These are phyloP conservation scores for Mucor racemosus DNA, from an alignment of 371 early-diverging fungal species.

Conservation along the genomic window DNA sequence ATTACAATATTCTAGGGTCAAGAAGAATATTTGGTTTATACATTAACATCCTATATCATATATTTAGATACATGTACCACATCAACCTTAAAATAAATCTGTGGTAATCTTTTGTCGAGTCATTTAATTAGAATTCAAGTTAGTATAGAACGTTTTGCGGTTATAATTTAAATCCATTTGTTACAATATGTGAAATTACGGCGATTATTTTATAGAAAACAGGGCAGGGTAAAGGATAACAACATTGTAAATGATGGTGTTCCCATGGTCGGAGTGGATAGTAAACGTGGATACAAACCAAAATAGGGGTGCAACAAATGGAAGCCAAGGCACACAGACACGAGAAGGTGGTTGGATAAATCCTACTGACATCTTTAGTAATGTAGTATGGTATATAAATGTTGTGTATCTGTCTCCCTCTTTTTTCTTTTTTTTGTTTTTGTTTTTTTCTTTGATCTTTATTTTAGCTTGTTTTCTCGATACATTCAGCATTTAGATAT, in stretches of 20 bases:
- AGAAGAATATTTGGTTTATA: too few relatives aligned
- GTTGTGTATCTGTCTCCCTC: not conserved
- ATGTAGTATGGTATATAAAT: not conserved
- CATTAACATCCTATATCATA: too few relatives aligned
- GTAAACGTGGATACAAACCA: conserved; percentile 25
- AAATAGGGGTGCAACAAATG: conserved; percentile 18
- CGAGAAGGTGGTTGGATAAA: conserved; percentile 10
- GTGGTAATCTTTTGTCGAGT: not conserved
- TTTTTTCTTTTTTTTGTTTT: not conserved
- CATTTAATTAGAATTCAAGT: not conserved
- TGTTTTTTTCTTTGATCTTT: not conserved
- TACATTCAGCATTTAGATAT: too few relatives aligned
- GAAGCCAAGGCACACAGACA: conserved; percentile 20
- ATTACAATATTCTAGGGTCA: too few relatives aligned
- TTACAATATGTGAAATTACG: not conserved
- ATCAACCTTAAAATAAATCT: not conserved
- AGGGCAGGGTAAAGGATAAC: too few relatives aligned
- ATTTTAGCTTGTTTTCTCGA: not conserved
- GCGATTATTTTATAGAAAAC: too few relatives aligned
- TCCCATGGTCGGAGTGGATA: conserved; percentile 14
- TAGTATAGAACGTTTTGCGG: not conserved
- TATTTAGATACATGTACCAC: not conserved
- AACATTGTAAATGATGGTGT: not conserved
- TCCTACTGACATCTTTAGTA: conserved; percentile 1
- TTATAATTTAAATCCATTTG: not conserved